Base-by-base conservation (phyloP, 495 filamentous ascomycete species). In the Aspergillus haitiensis region DNA sequence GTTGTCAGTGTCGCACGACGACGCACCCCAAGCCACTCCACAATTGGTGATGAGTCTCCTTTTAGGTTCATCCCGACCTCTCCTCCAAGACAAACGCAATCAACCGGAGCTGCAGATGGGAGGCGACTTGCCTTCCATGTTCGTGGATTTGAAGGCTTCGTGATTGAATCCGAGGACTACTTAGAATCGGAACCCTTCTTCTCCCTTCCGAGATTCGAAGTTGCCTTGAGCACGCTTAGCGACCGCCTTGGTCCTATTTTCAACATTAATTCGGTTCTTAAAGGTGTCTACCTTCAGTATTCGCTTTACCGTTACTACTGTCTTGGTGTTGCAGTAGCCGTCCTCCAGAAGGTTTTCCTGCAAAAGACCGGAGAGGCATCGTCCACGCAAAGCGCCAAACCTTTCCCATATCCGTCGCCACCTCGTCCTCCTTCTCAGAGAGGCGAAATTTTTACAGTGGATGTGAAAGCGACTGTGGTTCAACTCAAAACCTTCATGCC, bases 261-360 rank as follows among this genome's bases (percentile, higher is more conserved):
- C 66, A 91, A 97, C 66, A 77, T 98, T 51, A 90, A 92, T 66
- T 89, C 92, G 1, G 80, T 89, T 44, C 78, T 93, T 33, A 89
- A 87, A 67, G 89, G 87, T 7, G 67, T 99, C 2, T 85, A 88
- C 58, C 62, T 96, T 5, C 88, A 96, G 35, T 98, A 97, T 67
- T 98, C 95, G 5, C 81, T 99, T 1, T 97, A 95, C 70, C 87
- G 93, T 6, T 93, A 96, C 67, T 98, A 97, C 67, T 87, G 92
- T n/a, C 78, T 93, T 32, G 89, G 88, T 10, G 83, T 98, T 49
- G 95, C 95, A 32, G 72, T 81, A 18, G 86, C 85, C 58, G 88
- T 95, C 8, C 72, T 98, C 11, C 81, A 82, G 54, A 85, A 87
- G 58, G 90, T 92, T 6, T 90, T 97, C 67, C 76, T 83, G 64